Evolutionary conservation across 495 filamentous ascomycete genomes (phyloP), one percentile per base, ranked within the genome.

Genomic region (Podospora pseudoanserina): DNA sequence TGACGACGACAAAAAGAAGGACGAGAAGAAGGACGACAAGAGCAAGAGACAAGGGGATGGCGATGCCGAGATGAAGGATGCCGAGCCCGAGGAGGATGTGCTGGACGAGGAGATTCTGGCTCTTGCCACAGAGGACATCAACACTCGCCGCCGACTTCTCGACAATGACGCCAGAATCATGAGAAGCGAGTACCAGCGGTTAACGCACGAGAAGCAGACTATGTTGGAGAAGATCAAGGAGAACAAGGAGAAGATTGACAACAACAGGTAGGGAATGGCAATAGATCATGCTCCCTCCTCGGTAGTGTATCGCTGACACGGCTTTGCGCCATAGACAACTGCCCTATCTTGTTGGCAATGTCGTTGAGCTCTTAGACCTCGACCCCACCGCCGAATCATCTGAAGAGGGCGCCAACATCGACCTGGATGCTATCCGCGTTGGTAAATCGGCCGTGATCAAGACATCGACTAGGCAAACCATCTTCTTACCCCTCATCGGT

Each of bases 161-260:
- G 95, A 98, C 77, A 99, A 99, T 79, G 95, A 99, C 79, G 88
- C 94, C 74, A 88, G 95, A 67, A 97, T 99, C 79, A 98, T 98
- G 95, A 94, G 90, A 86, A 96, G 92, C 86, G 95, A 99, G 80
- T 92, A 86, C 75, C 92, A 97, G 79, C 89, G 95, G 73, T 85
- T 99, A 83, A 90, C 90, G 72, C 95, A 98, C 74, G 95, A 99
- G 81, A 96, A 96, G 83, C 86, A 88, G 64, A 87, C 90, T 67
- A 99, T 98, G 95, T 86, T 88, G 67, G 96, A 99, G 77, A 97
- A 97, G 85, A 97, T 98, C 77, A 98, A 97, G 86, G 95, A 99
- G 76, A 99, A 99, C 74, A 80, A 91, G 73, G 95, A 99, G 70
- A 99, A 98, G 87, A 98, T 99, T 68, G 94, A 96, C 68, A 99